phyloP scores from a whole-genome alignment of 2,329 filamentous ascomycete species.

The Aspergillus fijiensis region DNA sequence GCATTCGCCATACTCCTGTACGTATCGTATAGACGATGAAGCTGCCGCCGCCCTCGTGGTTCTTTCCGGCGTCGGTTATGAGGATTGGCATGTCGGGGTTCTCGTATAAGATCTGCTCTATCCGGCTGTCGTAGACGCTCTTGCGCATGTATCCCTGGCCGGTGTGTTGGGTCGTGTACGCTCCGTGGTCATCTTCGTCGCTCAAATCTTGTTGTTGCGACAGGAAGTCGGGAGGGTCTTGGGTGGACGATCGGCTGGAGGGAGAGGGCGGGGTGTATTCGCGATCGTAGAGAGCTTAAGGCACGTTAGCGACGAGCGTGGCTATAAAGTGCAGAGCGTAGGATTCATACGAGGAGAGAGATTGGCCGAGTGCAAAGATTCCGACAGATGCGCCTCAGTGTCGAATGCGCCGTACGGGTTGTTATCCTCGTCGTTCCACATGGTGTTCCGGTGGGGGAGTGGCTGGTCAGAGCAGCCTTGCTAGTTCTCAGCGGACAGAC shows the following conservation, averaged over 20 bases:
- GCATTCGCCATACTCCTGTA: slow-evolving; percentile 67
- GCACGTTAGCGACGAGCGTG: slow-evolving; percentile 7
- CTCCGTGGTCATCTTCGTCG: slow-evolving; percentile 59
- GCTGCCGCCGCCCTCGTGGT: slow-evolving; percentile 82
- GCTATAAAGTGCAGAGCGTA: not conserved
- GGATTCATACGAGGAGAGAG: slow-evolving; percentile 52
- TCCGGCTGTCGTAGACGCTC: slow-evolving; percentile 87
- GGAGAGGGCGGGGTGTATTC: slow-evolving; percentile 66
- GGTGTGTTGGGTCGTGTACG: slow-evolving; percentile 51
- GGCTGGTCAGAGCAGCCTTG: slow-evolving; percentile 21
- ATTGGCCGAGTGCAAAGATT: slow-evolving; percentile 62
- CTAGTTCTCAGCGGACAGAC: slow-evolving; percentile 5
- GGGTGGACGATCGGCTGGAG: slow-evolving; percentile 69
- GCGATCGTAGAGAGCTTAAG: slow-evolving; percentile 57
- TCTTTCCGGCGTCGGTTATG: slow-evolving; percentile 95
- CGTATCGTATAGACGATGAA: slow-evolving; percentile 97
- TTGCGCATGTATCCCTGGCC: slow-evolving; percentile 57
- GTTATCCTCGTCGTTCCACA: slow-evolving; percentile 99
- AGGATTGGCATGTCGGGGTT: slow-evolving; percentile 85
- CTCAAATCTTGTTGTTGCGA: slow-evolving; percentile 55
- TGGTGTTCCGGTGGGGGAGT: slow-evolving; percentile 44
- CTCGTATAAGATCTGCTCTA: slow-evolving; percentile 97
- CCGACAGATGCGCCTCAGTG: slow-evolving; percentile 73
- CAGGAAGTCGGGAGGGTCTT: slow-evolving; percentile 61
- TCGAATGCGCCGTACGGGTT: slow-evolving; percentile 97